These are phyloP conservation scores for Venturia aucupariae DNA, from an alignment of 2,329 filamentous ascomycete genomes.

Conservation along the genomic window DNA sequence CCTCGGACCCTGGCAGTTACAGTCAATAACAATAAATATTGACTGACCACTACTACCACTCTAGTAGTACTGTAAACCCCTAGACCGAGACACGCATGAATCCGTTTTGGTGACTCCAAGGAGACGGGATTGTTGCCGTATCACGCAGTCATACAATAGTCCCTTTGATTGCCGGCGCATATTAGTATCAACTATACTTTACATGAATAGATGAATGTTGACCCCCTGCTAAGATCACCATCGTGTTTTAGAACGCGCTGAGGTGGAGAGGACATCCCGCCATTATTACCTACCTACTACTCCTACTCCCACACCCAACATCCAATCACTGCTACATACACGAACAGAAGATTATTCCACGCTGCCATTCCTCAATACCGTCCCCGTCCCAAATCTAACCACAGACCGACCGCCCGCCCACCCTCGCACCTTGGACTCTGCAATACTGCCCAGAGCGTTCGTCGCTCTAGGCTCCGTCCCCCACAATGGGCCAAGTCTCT, in stretches of 20 bases:
- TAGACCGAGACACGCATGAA: too few relatives aligned
- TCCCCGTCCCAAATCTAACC: background rate
- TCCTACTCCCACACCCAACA: background rate
- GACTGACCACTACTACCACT: too few relatives aligned
- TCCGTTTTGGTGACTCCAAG: too few relatives aligned
- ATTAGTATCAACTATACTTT: background rate
- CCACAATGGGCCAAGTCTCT: conserved; percentile 76
- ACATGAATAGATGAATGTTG: background rate
- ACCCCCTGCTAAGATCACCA: background rate
- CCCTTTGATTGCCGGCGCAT: background rate
- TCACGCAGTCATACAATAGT: background rate
- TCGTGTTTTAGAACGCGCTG: background rate
- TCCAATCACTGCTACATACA: background rate
- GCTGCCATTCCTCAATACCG: background rate
- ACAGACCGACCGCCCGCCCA: background rate
- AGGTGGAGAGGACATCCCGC: background rate
- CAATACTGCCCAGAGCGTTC: background rate
- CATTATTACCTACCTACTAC: background rate
- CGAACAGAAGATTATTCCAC: background rate
- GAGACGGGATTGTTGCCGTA: background rate
- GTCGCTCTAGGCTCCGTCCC: conserved; percentile 4
- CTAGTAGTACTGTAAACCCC: too few relatives aligned
- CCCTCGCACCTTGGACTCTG: background rate
- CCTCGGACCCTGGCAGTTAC: too few relatives aligned
- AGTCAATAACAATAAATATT: too few relatives aligned